These are phyloP conservation scores for Homolaphlyctis polyrhiza DNA, from an alignment of 371 early-diverging fungal genomes.

Conservation along the genomic window DNA sequence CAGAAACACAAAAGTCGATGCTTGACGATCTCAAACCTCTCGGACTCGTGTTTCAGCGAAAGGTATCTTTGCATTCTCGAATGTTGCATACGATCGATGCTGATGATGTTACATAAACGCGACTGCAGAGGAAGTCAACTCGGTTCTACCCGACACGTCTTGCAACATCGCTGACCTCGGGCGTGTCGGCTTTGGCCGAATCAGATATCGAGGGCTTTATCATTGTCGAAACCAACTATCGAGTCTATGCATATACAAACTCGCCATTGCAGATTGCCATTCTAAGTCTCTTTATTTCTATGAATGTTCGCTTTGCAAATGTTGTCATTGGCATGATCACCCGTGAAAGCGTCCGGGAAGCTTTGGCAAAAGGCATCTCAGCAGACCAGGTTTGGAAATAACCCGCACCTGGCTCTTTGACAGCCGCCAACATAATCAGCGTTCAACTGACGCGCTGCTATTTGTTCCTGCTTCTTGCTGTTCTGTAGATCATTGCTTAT, in stretches of 20 bases:
- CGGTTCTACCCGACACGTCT: constrained; percentile 90
- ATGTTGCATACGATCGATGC: too few relatives aligned
- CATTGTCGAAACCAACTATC: constrained; percentile 44
- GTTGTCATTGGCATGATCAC: constrained; percentile 92
- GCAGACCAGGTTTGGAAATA: constrained; percentile 73
- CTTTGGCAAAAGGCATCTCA: constrained; percentile 91
- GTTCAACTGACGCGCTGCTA: background rate
- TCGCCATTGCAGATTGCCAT: constrained; percentile 98
- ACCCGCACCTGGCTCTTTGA: background rate
- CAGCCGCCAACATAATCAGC: background rate
- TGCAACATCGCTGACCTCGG: constrained; percentile 86
- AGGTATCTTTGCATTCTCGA: too few relatives aligned
- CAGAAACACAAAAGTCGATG: constrained; percentile 76
- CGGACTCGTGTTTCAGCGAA: constrained; percentile 86
- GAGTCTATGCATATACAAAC: constrained; percentile 94
- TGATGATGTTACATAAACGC: too few relatives aligned
- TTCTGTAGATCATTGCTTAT: constrained; percentile 73
- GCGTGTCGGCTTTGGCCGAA: constrained; percentile 31
- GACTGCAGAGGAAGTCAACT: constrained; percentile 53
- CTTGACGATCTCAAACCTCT: constrained; percentile 83
- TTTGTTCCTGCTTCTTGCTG: background rate
- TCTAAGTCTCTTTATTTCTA: constrained; percentile 82
- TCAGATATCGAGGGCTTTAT: constrained; percentile 27
- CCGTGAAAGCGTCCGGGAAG: constrained; percentile 86
- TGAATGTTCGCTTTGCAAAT: constrained; percentile 86